Base-by-base conservation (phyloP, 352 stramenopile species). In the Globisporangium echinulatum region DNA sequence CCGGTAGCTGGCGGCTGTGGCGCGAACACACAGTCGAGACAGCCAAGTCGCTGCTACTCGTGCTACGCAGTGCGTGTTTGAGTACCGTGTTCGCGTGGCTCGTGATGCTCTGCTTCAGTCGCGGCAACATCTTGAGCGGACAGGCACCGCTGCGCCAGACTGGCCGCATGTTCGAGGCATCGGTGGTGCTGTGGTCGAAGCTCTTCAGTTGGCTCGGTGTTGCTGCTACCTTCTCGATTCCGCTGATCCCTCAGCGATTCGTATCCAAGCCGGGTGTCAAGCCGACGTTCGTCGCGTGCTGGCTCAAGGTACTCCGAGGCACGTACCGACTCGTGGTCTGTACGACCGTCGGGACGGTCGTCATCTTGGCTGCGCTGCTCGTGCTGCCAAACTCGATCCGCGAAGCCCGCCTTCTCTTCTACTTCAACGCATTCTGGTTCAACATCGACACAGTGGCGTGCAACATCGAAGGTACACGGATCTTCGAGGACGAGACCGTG, bases 381-480 rank as follows among this genome's bases (percentile, higher is more conserved):
- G 48, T 46, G 5, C 19, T 39, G 8, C 13, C 49, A 0, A 14
- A 25, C n/a, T 15, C n/a, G 7, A 8, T 33, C 8, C 37, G 19
- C 8, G 13, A 44, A 6, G 9, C 10, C 7, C 19, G 44, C 40
- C 5, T 46, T 11, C 19, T 46, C 10, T 62, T 62, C 49, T 62
- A 57, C 19, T 9, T 56, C 19, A 46, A 44, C 7, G 17, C 52
- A 1, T 8, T 56, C 4, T 51, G 33, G 19, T 56, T 50, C 7
- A 39, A 57, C 15, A 17, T 58, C 14, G 49, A 62, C 42, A 57
- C 49, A 2, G 50, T 49, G 4, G 49, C 39, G 9, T 62, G 38
- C 25, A 50, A 36, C 17, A 33, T 52, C 40, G 49, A 38, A 7
- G 33, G 49, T 7, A 49, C 48, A 4, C 40, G 39, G 1, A 40